Evolutionary conservation across 139 green algal species (phyloP), one percentile per base, ranked within the genome.

Genomic region (Tetradesmus obliquus): DNA sequence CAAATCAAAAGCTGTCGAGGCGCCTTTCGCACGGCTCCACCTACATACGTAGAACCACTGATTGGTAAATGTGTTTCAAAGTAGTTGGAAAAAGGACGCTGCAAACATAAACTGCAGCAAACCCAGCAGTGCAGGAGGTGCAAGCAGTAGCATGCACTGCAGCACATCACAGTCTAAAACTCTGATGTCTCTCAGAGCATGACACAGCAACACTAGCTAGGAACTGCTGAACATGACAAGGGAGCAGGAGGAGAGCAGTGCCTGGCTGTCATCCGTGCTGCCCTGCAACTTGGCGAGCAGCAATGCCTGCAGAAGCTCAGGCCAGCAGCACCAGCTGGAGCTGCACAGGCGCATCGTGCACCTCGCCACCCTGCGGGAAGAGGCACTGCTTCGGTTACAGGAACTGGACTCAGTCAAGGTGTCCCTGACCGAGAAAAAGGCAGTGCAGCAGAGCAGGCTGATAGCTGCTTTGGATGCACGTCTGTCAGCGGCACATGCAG

Each of bases 391-490:
- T 12, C 53, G 53, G 45, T 45, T 90, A 19, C 71, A 84, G 20
- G 22, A 90, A 2, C 86, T 90, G 15, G 86, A 90, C 58, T 60
- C 19, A 1, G 71, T 83, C 53, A 90, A 90, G 54, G 86, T 90
- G 6, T 55, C 86, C 8, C 71, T 90, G 6, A 90, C 86, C 3
- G 86, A 90, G 71, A 32, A 45, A 10, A 90, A 90, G 58, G 86
- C 74, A 13, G 53, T 84, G 5, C 86, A 90, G 71, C 86, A 90
- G 71, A 53, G 86, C 53, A 22, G 86, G 1, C 86, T 90, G 17
- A n/a, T 90, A n/a, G 86, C 86, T 76, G 86, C 86, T n/a, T 20
- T 90, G 53, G 86, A 90, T 84, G 86, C 86, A 55, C 24, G 86
- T 20, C 86, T 90, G 15, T 32, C 54, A 55, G 71, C 69, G 57